Evolutionary conservation across 306 rosid species (phyloP).

Genomic region (Gynostemma pentaphyllum): DNA sequence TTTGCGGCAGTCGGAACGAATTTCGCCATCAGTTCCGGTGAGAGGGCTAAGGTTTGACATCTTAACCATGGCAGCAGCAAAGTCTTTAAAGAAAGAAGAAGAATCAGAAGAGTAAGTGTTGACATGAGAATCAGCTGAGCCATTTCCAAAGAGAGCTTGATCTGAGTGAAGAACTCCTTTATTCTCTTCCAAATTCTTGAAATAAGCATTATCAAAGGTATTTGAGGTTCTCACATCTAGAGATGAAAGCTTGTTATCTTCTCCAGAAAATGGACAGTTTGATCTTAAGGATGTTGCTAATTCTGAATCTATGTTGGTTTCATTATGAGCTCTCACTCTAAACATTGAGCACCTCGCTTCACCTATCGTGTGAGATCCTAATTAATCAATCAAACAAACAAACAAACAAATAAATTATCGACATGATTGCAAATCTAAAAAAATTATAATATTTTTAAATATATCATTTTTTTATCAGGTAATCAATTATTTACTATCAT

Average conservation of each 20-base stretch:
- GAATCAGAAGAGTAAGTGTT: constrained; percentile 5
- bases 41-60: constrained; percentile 12
- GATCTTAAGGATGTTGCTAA: constrained; percentile 12
- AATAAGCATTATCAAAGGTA: constrained; percentile 11
- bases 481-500: too few relatives aligned
- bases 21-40: constrained; percentile 1
- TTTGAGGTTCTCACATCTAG: background rate
- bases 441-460: too few relatives aligned
- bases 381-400: background rate
- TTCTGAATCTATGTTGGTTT: constrained; percentile 19
- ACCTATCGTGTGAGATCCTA: constrained; percentile 31
- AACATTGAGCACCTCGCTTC: constrained; percentile 16
- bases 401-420: too few relatives aligned
- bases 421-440: too few relatives aligned
- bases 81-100: constrained; percentile 21
- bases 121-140: constrained; percentile 19
- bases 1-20: constrained; percentile 12
- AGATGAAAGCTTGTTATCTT: constrained; percentile 11
- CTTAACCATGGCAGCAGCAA: constrained; percentile 30
- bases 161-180: constrained; percentile 15
- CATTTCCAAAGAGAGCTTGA: constrained; percentile 26
- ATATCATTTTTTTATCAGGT: too few relatives aligned
- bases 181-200: constrained; percentile 10
- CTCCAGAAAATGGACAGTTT: constrained; percentile 21
- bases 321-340: constrained; percentile 21